Base-by-base conservation (phyloP, 768 basidiomycete genomes). In the Dacryopinax primogenitus region DNA sequence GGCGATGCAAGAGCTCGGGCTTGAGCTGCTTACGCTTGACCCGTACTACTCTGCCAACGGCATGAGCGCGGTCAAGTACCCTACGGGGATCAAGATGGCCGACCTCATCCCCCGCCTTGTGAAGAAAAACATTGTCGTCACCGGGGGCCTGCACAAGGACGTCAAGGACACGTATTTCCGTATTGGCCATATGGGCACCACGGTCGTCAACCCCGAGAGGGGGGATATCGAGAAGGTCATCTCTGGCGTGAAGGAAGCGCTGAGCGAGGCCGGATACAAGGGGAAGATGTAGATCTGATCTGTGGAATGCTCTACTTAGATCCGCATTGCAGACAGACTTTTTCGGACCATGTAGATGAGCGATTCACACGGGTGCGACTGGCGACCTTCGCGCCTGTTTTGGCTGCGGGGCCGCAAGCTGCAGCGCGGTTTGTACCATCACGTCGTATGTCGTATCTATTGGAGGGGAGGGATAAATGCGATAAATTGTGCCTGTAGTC, bases 151-250 rank as follows among this genome's bases (percentile, higher is more conserved):
- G 67, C 90, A 95, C 75, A 82, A 84, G 66, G 82, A 79, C 36
- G 86, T 91, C 75, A 92, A 90, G 79, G 88, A 87, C 72, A 87
- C 85, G 71, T 95, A 95, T 75, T 92, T 95, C 86, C 86, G 93
- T 62, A 85, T 96, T 64, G 93, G 92, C 33, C 94, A 96, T 74
- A 95, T 97, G 92, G 94, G 94, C 62, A 73, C 86, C 65, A 85
- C 87, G n/a, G 93, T 83, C 23, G 85, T 88, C 6, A 83, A 92
- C 66, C 63, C 76, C 26, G 70, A 80, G 65, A 80, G 92, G 63
- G 86, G 83, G 0, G 93, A 97, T 72, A 73, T 95, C 13, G 85
- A 90, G 69, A 84, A 76, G 71, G 77, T 96, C 65, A 78, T 91
- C 47, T 75, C 77, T 15, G 84, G 84, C 3, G 73, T 96, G 73